phyloP scores from a whole-genome alignment of 2,329 filamentous ascomycete genomes.

The Fusarium stilboides region DNA sequence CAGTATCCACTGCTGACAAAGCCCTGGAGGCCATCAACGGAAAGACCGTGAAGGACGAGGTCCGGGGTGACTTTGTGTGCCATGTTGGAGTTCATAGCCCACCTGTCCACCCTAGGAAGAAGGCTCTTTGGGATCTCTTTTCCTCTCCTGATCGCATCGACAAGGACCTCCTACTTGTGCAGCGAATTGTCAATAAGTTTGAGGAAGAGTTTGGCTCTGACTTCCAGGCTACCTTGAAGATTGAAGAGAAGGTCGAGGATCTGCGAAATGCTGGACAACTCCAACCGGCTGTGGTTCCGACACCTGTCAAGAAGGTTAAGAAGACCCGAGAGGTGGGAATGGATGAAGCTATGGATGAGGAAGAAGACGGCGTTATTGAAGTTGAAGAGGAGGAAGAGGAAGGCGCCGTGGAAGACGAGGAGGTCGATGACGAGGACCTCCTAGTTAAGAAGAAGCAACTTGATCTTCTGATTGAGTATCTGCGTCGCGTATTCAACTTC shows the following conservation, averaged over 20 bases:
- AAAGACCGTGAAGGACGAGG: constrained; percentile 96
- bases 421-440: constrained; percentile 90
- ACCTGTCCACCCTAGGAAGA: constrained; percentile 87
- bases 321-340: constrained; percentile 73
- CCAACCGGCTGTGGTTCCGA: constrained; percentile 72
- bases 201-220: constrained; percentile 86
- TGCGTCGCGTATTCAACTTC: constrained; percentile 97
- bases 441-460: constrained; percentile 96
- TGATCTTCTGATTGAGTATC: constrained; percentile 94
- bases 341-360: constrained; percentile 75
- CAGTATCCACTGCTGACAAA: constrained; percentile 80
- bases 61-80: constrained; percentile 95
- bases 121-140: constrained; percentile 96
- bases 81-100: constrained; percentile 97
- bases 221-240: constrained; percentile 82
- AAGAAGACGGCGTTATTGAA: constrained; percentile 75
- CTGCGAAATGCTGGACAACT: constrained; percentile 83
- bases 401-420: constrained; percentile 84
- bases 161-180: constrained; percentile 87
- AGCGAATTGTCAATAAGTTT: constrained; percentile 85
- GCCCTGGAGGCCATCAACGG: constrained; percentile 96
- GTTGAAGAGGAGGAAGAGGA: constrained; percentile 89
- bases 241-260: constrained; percentile 89
- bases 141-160: constrained; percentile 94
- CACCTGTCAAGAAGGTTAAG: constrained; percentile 71